These are phyloP conservation scores for Talaromyces amestolkiae DNA, from an alignment of 2,329 filamentous ascomycete species.

Conservation along the genomic window DNA sequence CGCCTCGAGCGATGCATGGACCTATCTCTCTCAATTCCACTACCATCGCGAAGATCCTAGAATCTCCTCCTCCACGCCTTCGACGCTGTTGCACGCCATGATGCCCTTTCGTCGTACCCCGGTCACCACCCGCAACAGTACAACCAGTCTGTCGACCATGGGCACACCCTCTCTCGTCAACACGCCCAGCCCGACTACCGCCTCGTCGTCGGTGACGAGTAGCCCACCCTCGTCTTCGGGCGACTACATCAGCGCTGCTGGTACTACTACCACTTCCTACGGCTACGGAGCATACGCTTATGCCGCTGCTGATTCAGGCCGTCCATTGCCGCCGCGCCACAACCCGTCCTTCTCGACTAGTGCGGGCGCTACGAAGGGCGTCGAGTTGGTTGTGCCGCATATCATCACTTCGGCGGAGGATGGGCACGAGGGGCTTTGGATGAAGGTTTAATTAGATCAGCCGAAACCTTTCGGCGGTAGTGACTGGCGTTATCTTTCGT, in stretches of 20 bases:
- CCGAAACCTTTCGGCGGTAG: neutral
- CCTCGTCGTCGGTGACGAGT: constrained; percentile 41
- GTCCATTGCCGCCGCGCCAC: constrained; percentile 41
- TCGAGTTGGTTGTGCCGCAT: constrained; percentile 43
- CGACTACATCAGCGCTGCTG: constrained; percentile 30
- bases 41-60: constrained; percentile 24
- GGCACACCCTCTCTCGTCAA: constrained; percentile 35
- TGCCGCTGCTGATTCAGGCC: constrained; percentile 14
- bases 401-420: constrained; percentile 21
- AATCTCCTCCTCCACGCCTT: neutral
- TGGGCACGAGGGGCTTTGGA: neutral
- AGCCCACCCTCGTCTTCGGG: constrained; percentile 14
- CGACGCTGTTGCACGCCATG: neutral
- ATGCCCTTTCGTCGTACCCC: constrained; percentile 23
- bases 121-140: constrained; percentile 23
- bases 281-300: constrained; percentile 4
- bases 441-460: neutral
- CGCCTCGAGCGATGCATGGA: constrained; percentile 43
- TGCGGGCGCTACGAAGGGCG: constrained; percentile 32
- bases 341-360: constrained; percentile 39
- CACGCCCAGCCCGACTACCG: constrained; percentile 34
- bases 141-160: constrained; percentile 31
- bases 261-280: neutral
- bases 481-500: neutral
- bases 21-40: constrained; percentile 47